Evolutionary conservation across 352 stramenopile species (phyloP), one percentile per base, ranked within the genome.

Genomic region (Detonula confervacea): DNA sequence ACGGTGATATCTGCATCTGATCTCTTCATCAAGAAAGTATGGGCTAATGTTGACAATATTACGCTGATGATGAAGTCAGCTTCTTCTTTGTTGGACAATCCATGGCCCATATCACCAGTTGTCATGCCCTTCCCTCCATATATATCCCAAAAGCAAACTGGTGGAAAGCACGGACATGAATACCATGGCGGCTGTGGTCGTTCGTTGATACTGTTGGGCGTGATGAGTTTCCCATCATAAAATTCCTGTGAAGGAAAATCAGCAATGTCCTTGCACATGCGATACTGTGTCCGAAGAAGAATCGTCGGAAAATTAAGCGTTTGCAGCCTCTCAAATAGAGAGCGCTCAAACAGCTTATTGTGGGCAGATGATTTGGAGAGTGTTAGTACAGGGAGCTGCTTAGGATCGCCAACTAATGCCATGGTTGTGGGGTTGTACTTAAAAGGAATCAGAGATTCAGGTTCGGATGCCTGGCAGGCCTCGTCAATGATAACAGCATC

Each of bases 401-500:
- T 29, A 46, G 81, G 81, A 73, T 88, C 81, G 20, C 76, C 80
- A 62, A 87, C 80, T n/a, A 84, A 51, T 42, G 64, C 75, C 33
- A 83, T 55, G 1, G 72, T 80, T 22, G 79, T 86, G 20, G 81
- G 81, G 60, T 88, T 88, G 60, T 71, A 88, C 55, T 88, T 88
- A 24, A 88, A 85, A 16, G 81, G 81, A 22, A 88, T 86, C 8
- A 88, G 77, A 18, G 65, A 79, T 37, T 84, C 71, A 24, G 75
- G 57, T 61, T 88, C 81, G 11, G 81, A 86, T 54, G 71, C 78
- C 44, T 86, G 77, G 55, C 81, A 88, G 16, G 81, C 81, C 62
- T 88, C 77, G 66, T 88, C 81, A 25, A 88, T 81, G 44, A 88
- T 81, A 9, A 88, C 69, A 6, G 81, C 81, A 54, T 82, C 72